Percentiles rank a stretch among this genome's conserved stretches.
Evolutionary conservation across 768 basidiomycete genomes (phyloP).

Genomic region (Suillus bovinus): DNA sequence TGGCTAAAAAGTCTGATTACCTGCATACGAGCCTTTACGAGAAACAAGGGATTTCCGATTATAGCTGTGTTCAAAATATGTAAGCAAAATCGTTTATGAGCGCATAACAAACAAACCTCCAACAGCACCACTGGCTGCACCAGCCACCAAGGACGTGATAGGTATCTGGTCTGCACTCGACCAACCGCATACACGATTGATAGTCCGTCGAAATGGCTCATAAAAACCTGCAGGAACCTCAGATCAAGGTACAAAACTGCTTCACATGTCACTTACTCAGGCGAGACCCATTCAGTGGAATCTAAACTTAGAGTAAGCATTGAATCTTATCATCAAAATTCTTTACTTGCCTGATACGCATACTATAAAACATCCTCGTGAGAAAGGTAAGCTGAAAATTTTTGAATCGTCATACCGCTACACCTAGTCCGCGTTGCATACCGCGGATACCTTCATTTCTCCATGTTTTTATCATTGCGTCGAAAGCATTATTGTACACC

Average conservation of each 20-base stretch:
- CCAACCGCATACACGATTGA: constrained; percentile 72
- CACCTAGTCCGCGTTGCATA: constrained; percentile 87
- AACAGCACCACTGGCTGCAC: constrained; percentile 86
- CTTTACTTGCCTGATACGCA: constrained; percentile 75
- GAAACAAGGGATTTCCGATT: constrained; percentile 87
- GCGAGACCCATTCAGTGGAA: constrained; percentile 89
- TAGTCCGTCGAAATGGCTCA: constrained; percentile 77
- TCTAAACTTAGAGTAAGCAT: constrained; percentile 43
- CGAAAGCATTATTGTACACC: constrained; percentile 89
- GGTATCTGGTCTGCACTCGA: constrained; percentile 65
- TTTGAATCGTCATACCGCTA: constrained; percentile 63
- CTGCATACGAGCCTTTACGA: constrained; percentile 99
- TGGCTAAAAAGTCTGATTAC: constrained; percentile 32
- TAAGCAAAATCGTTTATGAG: not conserved
- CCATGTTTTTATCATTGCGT: constrained; percentile 87
- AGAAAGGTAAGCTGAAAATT: constrained; percentile 14
- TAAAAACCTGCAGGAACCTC: constrained; percentile 74
- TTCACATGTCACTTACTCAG: constrained; percentile 51
- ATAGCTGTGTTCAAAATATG: constrained; percentile 44
- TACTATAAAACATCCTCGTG: constrained; percentile 52
- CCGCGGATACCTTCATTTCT: constrained; percentile 87
- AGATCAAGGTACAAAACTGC: constrained; percentile 14
- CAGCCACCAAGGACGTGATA: constrained; percentile 79
- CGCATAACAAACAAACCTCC: constrained; percentile 59
- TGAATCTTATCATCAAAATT: not conserved